Evolutionary conservation across 805 yeast species (phyloP).

Genomic region (Debaryomyces tyrocola): DNA sequence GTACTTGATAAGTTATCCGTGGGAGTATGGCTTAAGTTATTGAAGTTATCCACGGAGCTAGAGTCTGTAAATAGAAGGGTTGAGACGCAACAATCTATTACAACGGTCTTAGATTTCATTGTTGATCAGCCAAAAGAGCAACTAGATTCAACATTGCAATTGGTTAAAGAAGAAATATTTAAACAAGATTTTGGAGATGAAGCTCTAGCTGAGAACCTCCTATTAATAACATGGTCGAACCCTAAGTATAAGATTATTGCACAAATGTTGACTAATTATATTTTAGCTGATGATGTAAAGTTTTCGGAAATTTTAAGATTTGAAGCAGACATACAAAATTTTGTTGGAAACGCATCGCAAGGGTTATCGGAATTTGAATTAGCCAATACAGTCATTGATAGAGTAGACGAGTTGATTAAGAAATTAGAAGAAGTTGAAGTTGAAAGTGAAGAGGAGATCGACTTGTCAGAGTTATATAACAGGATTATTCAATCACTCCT

Average conservation of each 20-base stretch:
- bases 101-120: slow-evolving; percentile 9
- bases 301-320: slow-evolving; percentile 20
- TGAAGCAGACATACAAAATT: slow-evolving; percentile 15
- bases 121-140: neutral
- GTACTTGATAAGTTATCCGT: slow-evolving; percentile 1
- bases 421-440: neutral
- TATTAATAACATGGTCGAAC: slow-evolving; percentile 11
- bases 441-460: slow-evolving; percentile 6
- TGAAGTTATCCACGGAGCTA: slow-evolving; percentile 25
- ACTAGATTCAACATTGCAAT: slow-evolving; percentile 5
- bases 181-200: slow-evolving; percentile 24
- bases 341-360: neutral
- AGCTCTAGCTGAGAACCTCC: slow-evolving; percentile 17
- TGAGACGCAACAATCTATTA: slow-evolving; percentile 6
- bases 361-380: slow-evolving; percentile 1
- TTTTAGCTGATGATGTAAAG: slow-evolving; percentile 20
- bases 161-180: slow-evolving; percentile 14
- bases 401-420: neutral
- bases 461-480: slow-evolving; percentile 13
- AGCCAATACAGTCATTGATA: neutral
- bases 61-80: slow-evolving; percentile 9
- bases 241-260: slow-evolving; percentile 7
- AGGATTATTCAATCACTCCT: slow-evolving; percentile 18
- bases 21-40: slow-evolving; percentile 13
- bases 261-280: slow-evolving; percentile 11